Evolutionary conservation across 352 stramenopile genomes (phyloP).

Genomic region (Phytophthora citricola): DNA sequence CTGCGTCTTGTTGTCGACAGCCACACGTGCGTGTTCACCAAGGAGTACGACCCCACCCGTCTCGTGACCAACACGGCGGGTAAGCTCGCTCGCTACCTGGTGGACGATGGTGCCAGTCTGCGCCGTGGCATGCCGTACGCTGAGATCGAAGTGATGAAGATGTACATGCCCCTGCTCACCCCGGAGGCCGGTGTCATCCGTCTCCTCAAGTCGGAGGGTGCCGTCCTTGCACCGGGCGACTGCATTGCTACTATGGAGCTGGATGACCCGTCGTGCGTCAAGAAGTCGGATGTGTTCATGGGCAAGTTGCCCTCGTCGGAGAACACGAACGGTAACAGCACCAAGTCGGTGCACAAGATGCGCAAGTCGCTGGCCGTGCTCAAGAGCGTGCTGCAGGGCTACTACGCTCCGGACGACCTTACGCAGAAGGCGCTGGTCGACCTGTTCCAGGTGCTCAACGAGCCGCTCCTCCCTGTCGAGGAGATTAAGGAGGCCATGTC

Average conservation of each 20-base stretch:
- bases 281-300: conserved; percentile 92
- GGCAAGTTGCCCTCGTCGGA: conserved; percentile 74
- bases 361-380: conserved; percentile 85
- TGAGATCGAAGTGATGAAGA: conserved; percentile 99
- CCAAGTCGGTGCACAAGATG: conserved; percentile 74
- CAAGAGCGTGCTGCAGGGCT: conserved; percentile 95
- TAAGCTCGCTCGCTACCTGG: conserved; percentile 99
- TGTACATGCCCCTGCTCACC: conserved; percentile 99
- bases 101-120: conserved; percentile 94
- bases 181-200: conserved; percentile 96
- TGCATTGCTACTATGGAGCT: conserved; percentile 98
- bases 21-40: conserved; percentile 97
- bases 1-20: conserved; percentile 95
- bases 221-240: conserved; percentile 95
- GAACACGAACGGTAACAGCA: conserved; percentile 41
- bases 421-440: conserved; percentile 89
- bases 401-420: conserved; percentile 86
- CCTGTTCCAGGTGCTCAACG: conserved; percentile 73
- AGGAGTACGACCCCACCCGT: conserved; percentile 99
- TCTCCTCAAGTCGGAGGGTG: conserved; percentile 96
- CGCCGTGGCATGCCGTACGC: conserved; percentile 88
- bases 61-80: conserved; percentile 98
- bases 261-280: conserved; percentile 98
- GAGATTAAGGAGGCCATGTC: conserved; percentile 98
- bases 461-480: conserved; percentile 85